Evolutionary conservation across 805 yeast genomes (phyloP).

Genomic region (Kodamaea nitidulidarum): DNA sequence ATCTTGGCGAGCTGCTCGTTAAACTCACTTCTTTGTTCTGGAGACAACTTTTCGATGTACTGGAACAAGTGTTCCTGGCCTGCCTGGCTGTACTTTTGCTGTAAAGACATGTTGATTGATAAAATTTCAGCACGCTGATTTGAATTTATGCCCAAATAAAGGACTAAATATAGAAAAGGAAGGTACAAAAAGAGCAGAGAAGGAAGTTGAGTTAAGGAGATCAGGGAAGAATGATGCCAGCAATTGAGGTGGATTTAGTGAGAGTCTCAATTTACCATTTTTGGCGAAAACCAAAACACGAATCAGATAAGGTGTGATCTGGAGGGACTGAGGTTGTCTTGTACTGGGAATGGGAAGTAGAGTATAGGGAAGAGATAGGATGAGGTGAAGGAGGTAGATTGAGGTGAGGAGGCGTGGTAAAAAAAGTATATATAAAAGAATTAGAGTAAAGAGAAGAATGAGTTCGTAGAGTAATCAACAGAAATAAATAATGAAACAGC

Average conservation of each 20-base stretch:
- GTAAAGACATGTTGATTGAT: conserved; percentile 9
- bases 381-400: too few relatives aligned
- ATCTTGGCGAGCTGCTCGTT: conserved; percentile 40
- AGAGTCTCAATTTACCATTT: neutral
- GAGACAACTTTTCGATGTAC: conserved; percentile 39
- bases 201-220: too few relatives aligned
- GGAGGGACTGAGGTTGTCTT: too few relatives aligned
- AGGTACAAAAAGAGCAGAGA: neutral
- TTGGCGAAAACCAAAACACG: conserved; percentile 3
- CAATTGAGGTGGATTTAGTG: too few relatives aligned
- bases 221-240: too few relatives aligned
- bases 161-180: neutral
- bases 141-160: neutral
- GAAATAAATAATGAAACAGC: too few relatives aligned
- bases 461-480: too few relatives aligned
- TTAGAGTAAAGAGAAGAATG: too few relatives aligned
- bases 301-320: neutral
- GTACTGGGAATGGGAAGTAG: too few relatives aligned
- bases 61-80: conserved; percentile 53
- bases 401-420: too few relatives aligned
- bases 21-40: conserved; percentile 30
- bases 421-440: too few relatives aligned
- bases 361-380: too few relatives aligned
- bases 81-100: conserved; percentile 38
- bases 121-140: conserved; percentile 1